Conservation (phyloP, 371 early-diverging fungal genomes). For the Syncephalastrum racemosum region DNA sequence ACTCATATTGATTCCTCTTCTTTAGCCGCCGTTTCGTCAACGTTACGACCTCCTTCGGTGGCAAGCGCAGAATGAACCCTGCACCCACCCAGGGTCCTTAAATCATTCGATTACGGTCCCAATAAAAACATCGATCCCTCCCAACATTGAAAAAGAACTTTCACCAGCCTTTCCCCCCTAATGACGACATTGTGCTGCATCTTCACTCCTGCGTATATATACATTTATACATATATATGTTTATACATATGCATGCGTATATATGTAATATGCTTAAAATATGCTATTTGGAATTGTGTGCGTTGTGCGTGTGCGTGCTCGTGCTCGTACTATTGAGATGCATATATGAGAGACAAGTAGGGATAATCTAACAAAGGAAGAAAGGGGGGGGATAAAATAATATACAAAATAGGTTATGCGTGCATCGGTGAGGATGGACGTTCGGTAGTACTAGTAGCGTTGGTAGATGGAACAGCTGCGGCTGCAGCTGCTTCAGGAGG, state of each 20-base stretch:
- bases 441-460: neutral
- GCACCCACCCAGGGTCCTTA: conserved; percentile 61
- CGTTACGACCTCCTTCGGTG: conserved; percentile 82
- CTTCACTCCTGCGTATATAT: too few species aligned
- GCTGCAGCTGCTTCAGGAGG: conserved; percentile 1
- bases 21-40: conserved; percentile 92
- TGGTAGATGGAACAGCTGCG: neutral
- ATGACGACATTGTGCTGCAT: too few species aligned
- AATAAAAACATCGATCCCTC: too few species aligned
- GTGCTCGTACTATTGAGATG: too few species aligned
- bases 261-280: too few species aligned
- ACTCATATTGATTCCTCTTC: neutral
- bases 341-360: neutral
- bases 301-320: too few species aligned
- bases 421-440: neutral
- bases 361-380: neutral
- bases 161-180: too few species aligned
- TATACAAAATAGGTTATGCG: neutral
- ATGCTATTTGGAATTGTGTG: too few species aligned
- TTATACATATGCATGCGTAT: too few species aligned
- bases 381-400: neutral
- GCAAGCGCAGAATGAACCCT: conserved; percentile 89
- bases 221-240: too few species aligned
- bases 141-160: too few species aligned
- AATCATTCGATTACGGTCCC: conserved; percentile 9